Percentiles rank a stretch among this genome's conserved stretches.
Conservation (phyloP, 2,329 filamentous ascomycete genomes). For the Venturia asperata region DNA sequence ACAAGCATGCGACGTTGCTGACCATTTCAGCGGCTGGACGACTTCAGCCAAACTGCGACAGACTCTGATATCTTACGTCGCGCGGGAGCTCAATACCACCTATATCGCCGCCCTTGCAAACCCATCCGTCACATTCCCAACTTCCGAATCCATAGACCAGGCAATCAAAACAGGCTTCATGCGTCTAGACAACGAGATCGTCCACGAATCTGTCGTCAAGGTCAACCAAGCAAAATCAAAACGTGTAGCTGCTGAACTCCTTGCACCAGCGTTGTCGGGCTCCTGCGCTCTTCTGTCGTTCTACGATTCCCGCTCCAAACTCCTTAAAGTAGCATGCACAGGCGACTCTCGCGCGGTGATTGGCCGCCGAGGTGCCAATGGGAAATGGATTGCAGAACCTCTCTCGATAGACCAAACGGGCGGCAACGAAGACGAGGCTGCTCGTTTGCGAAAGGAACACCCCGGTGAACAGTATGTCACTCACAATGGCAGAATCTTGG, state of each 20-base stretch:
- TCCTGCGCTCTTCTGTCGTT: conserved; percentile 95
- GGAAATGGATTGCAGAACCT: conserved; percentile 88
- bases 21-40: conserved; percentile 71
- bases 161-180: conserved; percentile 92
- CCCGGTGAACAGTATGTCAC: conserved; percentile 85
- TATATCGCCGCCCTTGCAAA: conserved; percentile 67
- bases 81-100: conserved; percentile 82
- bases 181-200: conserved; percentile 86
- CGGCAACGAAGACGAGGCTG: conserved; percentile 74
- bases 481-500: conserved; percentile 81
- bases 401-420: conserved; percentile 94
- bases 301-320: conserved; percentile 81
- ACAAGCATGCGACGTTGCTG: neutral
- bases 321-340: conserved; percentile 88
- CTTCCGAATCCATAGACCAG: conserved; percentile 72
- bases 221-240: conserved; percentile 85
- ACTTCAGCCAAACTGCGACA: conserved; percentile 94
- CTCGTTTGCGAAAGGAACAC: conserved; percentile 75
- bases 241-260: conserved; percentile 79
- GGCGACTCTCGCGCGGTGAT: conserved; percentile 94
- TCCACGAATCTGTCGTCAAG: conserved; percentile 85
- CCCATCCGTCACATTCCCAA: conserved; percentile 54
- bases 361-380: conserved; percentile 66
- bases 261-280: conserved; percentile 90
- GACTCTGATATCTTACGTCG: conserved; percentile 84